phyloP scores from a whole-genome alignment of 2,329 filamentous ascomycete genomes.

The Trichoderma sp. region DNA sequence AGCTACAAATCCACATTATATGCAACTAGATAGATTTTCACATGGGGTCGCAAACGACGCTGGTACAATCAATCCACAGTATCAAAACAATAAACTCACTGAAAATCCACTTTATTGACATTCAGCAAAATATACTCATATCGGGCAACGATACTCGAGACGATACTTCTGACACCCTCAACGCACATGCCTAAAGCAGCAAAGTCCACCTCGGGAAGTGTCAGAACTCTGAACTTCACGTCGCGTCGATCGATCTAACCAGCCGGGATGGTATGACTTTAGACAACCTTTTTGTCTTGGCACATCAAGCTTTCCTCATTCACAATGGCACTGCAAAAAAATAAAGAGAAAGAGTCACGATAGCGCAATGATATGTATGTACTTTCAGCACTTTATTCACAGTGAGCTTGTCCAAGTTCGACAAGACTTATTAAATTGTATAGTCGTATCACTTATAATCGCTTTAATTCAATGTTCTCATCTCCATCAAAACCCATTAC shows the following conservation, averaged over 20 bases:
- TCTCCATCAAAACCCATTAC: constrained; percentile 22
- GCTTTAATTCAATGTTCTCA: constrained; percentile 12
- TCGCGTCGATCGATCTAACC: constrained; percentile 6
- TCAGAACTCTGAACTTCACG: constrained; percentile 18
- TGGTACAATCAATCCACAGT: not conserved
- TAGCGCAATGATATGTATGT: not conserved
- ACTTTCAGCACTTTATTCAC: not conserved
- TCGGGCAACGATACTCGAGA: not conserved
- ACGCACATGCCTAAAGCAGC: constrained; percentile 25
- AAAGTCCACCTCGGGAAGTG: not conserved
- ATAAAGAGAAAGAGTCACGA: not conserved
- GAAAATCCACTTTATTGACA: not conserved
- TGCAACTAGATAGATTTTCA: not conserved
- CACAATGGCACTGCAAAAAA: not conserved
- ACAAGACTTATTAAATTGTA: constrained; percentile 7
- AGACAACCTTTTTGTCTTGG: not conserved
- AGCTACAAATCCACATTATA: not conserved
- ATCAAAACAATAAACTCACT: not conserved
- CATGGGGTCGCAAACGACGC: not conserved
- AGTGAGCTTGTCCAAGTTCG: not conserved
- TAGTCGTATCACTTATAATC: constrained; percentile 11
- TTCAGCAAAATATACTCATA: not conserved
- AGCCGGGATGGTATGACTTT: not conserved
- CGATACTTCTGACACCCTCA: not conserved
- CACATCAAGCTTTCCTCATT: not conserved